Evolutionary conservation across 805 yeast species (phyloP).

Genomic region (Yarrowia keelungensis): DNA sequence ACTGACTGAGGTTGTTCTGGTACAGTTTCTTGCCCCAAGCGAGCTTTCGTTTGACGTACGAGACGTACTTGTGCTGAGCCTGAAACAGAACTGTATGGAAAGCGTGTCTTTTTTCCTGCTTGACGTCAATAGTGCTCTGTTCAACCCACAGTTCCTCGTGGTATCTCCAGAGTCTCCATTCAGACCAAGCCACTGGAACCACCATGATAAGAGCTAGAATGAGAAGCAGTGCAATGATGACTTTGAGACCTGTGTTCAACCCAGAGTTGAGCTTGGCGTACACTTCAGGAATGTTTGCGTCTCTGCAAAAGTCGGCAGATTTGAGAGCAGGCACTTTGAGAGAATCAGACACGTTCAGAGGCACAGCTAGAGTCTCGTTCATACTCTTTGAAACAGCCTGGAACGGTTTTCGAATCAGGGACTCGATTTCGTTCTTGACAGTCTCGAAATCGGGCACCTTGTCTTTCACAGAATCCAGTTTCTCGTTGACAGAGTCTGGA

Average conservation of each 20-base stretch:
- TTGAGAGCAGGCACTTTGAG: conserved; percentile 7
- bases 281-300: conserved; percentile 10
- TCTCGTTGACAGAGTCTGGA: conserved; percentile 66
- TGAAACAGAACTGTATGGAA: conserved; percentile 10
- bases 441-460: conserved; percentile 70
- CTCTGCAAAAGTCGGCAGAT: conserved; percentile 1
- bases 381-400: conserved; percentile 9
- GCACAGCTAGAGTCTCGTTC: background rate
- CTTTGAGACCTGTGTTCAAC: conserved; percentile 10
- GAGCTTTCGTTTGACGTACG: conserved; percentile 51
- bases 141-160: conserved; percentile 19
- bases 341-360: conserved; percentile 10
- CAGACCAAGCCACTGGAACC: conserved; percentile 8
- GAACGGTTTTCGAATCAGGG: conserved; percentile 66
- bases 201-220: background rate
- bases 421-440: conserved; percentile 65
- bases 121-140: background rate
- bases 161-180: conserved; percentile 23
- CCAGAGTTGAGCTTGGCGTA: conserved; percentile 1
- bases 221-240: background rate
- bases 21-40: conserved; percentile 11
- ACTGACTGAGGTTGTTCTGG: conserved; percentile 10
- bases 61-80: conserved; percentile 41
- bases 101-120: background rate
- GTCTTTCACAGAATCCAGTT: conserved; percentile 59